These are phyloP conservation scores for Termitomyces sp. DNA, from an alignment of 768 basidiomycete genomes.

Conservation along the genomic window DNA sequence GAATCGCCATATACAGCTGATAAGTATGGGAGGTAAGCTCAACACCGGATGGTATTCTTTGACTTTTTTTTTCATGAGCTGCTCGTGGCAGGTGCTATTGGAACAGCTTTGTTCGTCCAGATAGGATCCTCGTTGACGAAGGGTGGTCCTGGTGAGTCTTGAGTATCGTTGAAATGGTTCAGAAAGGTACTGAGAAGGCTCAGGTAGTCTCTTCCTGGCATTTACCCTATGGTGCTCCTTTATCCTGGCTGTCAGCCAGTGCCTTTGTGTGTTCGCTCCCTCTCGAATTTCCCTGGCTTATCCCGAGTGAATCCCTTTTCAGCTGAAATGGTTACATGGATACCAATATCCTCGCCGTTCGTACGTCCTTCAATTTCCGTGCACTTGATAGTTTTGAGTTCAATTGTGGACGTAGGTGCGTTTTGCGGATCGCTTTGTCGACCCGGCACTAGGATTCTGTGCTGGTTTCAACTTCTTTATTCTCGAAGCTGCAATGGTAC, in stretches of 20 bases:
- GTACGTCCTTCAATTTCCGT: constrained; percentile 32
- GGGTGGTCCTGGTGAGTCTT: constrained; percentile 58
- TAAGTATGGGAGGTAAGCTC: constrained; percentile 45
- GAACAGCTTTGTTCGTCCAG: constrained; percentile 75
- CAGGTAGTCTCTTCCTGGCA: constrained; percentile 49
- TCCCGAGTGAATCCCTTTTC: not conserved
- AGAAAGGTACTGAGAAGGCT: not conserved
- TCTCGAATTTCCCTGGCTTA: not conserved
- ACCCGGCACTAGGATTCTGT: constrained; percentile 55
- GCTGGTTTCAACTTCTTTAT: constrained; percentile 60
- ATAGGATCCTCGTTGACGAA: constrained; percentile 57
- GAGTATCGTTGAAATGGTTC: not conserved
- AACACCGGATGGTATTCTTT: not conserved
- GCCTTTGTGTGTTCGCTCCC: constrained; percentile 32
- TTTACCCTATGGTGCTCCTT: constrained; percentile 50
- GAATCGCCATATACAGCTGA: constrained; percentile 52
- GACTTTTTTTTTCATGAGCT: constrained; percentile 2
- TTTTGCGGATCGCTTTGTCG: constrained; percentile 57
- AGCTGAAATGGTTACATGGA: constrained; percentile 82
- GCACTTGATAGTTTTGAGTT: not conserved
- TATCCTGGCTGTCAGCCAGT: constrained; percentile 48
- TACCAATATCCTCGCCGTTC: constrained; percentile 77
- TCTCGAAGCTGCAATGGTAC: constrained; percentile 41
- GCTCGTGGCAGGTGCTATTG: constrained; percentile 57
- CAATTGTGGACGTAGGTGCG: constrained; percentile 40